Base-by-base conservation (phyloP, 495 filamentous ascomycete species). In the Schizothecium vesticola region DNA sequence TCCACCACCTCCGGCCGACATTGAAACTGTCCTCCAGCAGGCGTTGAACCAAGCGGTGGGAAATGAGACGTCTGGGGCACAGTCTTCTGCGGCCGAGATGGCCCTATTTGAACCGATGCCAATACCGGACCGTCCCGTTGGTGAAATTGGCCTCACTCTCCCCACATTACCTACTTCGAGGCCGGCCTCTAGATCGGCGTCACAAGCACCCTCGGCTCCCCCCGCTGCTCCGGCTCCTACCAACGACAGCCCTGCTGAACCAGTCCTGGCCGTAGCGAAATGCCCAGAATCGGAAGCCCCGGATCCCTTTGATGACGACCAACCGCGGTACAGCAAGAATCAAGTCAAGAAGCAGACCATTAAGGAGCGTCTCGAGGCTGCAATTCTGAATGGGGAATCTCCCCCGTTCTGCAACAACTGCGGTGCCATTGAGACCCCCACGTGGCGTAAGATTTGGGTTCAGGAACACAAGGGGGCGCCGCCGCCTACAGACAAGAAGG, bases 401-500 rank as follows among this genome's bases (percentile, higher is more conserved):
- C 95, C 95, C 0, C 88, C 89, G 4, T 97, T 87, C 72, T 99
- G 95, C 76, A 86, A 87, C 64, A 95, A 98, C 74, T 99, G 95
- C 72, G 95, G 95, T 7, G 90, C 91, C 19, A 95, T 99, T 67
- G 91, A 97, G 73, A 99, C 95, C 1, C 91, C 94, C 0, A 96
- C 93, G 0, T 99, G 95, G 95, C 86, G 95, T 36, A 95, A 94
- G 69, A 91, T 93, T 2, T 96, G 89, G 85, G 85, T 86, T 11
- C 91, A 91, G 73, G 83, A 89, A 8, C 80, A 88, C 24, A 73
- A 79, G 19, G 91, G 91, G 0, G 80, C 79, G 28, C 89, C 90
- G 43, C 43, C 43, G 19, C 43, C 43, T 7, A 51, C 43, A 12
- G 77, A 83, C 11, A 83, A 89, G 71, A 83, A 90, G 65, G 83